Evolutionary conservation across 2,329 filamentous ascomycete genomes (phyloP).

Genomic region (Chaetomiaceae sp.): DNA sequence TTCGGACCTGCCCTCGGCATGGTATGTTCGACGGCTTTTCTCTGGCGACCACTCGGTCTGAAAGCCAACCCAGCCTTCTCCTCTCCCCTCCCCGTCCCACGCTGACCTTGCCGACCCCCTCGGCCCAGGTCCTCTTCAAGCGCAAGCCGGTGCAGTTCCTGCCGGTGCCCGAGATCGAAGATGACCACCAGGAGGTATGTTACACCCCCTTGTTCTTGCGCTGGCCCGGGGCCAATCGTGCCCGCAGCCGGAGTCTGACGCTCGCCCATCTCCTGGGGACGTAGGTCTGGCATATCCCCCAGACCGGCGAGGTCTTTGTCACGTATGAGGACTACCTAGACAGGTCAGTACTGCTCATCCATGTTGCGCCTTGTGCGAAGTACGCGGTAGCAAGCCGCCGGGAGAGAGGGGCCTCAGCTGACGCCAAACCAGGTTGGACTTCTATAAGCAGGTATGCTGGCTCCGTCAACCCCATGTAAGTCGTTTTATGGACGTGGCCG

Average conservation of each 20-base stretch:
- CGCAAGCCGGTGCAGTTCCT: constrained; percentile 87
- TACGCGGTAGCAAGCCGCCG: background rate
- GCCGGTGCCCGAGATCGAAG: constrained; percentile 62
- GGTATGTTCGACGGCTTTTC: background rate
- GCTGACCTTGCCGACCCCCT: constrained; percentile 20
- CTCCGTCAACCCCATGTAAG: background rate
- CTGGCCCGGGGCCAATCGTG: constrained; percentile 5
- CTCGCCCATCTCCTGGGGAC: background rate
- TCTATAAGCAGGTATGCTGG: constrained; percentile 73
- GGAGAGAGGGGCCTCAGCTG: constrained; percentile 22
- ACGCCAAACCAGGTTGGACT: constrained; percentile 65
- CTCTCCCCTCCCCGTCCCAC: constrained; percentile 7
- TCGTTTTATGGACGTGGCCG: background rate
- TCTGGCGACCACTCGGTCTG: background rate
- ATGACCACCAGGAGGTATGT: constrained; percentile 77
- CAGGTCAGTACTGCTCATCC: constrained; percentile 51
- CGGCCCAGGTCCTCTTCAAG: constrained; percentile 79
- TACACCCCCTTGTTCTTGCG: constrained; percentile 10
- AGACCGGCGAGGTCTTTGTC: constrained; percentile 84
- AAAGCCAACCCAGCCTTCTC: constrained; percentile 25
- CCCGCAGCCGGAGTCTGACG: constrained; percentile 10
- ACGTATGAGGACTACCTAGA: constrained; percentile 83
- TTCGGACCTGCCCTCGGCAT: background rate
- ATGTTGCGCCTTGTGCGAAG: background rate
- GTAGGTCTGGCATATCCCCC: constrained; percentile 87